Evolutionary conservation across 805 yeast species (phyloP), one percentile per base, ranked within the genome.

Genomic region (Candida loeiensis): DNA sequence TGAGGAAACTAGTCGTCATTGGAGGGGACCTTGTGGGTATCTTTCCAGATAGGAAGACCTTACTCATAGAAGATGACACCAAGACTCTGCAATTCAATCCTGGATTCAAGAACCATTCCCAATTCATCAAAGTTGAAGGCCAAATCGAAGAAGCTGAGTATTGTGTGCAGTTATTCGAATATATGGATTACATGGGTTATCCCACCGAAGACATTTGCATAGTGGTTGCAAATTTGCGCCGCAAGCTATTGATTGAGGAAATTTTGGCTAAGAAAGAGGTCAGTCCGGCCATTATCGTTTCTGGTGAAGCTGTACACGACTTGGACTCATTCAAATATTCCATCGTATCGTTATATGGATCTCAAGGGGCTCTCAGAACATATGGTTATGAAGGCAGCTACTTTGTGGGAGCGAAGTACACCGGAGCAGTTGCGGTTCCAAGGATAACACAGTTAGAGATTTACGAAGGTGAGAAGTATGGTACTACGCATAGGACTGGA

Each of bases 161-260:
- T 41, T 60, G 70, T 13, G 74, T 74, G 12, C 55, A 60, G 0
- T 44, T 76, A 5, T 76, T 59, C 47, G 68, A 66, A 54, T 76
- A 74, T 41, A 56, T 79, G 69, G 48, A 73, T 4, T 43, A 66
- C 3, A 38, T 67, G 15, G 77, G 76, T 0, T 76, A 75, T 43
- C 63, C 74, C 0, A 28, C 49, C 1, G 44, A 52, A 0, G 50
- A 51, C 15, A 64, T 80, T 14, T 58, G 64, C 14, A 65, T 81
- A 7, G 46, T 70, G 18, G 65, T 77, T 1, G 54, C 63, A 4
- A 66, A 62, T 24, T 55, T 56, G 15, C 61, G 65, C 6, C 82
- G 77, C 49, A 58, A 52, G 39, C 51, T 54, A 4, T 54, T 77
- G 17, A 49, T 79, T 2, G 53, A 57, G 20, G 78, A 76, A 41